Percentiles rank a stretch among this genome's conserved stretches.
Conservation (phyloP, 345 rosid genomes). For the Gossypium raimondii region DNA sequence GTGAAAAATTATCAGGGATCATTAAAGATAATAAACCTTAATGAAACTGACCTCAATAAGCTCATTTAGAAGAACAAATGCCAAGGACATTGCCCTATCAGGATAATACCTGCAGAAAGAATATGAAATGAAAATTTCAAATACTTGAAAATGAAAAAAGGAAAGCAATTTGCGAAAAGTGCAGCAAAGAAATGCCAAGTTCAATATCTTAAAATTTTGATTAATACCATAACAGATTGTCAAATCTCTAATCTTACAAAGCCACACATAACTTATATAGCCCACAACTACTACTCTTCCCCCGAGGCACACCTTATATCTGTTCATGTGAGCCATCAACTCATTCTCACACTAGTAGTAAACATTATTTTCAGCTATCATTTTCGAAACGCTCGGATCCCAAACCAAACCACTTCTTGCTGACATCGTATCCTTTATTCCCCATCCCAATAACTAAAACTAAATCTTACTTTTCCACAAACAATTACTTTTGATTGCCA, state of each 20-base stretch:
- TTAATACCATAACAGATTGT: background rate
- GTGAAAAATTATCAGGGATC: background rate
- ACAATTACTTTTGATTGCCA: background rate
- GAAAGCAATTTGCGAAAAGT: background rate
- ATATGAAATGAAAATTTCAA: background rate
- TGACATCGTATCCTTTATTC: background rate
- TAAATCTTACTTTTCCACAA: background rate
- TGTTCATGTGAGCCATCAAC: background rate
- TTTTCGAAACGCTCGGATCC: background rate
- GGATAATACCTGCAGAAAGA: constrained; percentile 62
- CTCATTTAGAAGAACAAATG: constrained; percentile 58
- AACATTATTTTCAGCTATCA: background rate
- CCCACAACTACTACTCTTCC: background rate
- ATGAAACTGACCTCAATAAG: constrained; percentile 61
- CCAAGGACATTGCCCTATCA: constrained; percentile 68
- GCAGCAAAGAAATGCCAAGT: background rate
- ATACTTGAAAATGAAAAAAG: background rate
- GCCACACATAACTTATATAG: background rate
- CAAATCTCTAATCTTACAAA: background rate
- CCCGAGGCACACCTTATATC: background rate
- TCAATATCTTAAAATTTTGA: background rate
- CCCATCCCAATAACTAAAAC: background rate
- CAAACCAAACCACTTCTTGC: background rate
- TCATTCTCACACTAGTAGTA: background rate
- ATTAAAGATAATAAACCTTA: background rate